Percentiles rank a stretch among this genome's conserved stretches.
Conservation (phyloP, 441 rosid species). For the Erysimum cheiri region DNA sequence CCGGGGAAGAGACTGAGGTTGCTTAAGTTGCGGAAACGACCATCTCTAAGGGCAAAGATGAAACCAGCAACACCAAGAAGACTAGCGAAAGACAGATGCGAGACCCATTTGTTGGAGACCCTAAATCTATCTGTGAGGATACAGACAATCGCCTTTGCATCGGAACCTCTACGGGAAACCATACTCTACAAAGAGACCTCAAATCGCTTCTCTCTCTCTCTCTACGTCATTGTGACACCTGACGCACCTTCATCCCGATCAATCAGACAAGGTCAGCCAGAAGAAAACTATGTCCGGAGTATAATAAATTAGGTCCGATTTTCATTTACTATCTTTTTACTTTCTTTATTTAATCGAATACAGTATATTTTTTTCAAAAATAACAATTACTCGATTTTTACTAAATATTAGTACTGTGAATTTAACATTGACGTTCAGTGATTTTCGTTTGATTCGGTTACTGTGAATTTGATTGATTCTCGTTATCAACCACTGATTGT, state of each 20-base stretch:
- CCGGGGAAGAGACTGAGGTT: slow-evolving; percentile 46
- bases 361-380: no score
- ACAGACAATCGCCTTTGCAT: slow-evolving; percentile 34
- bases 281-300: neutral
- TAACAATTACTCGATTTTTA: no score
- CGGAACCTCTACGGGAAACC: slow-evolving; percentile 20
- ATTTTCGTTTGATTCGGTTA: no score
- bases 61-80: slow-evolving; percentile 61
- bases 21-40: slow-evolving; percentile 44
- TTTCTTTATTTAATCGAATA: no score
- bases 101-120: slow-evolving; percentile 10
- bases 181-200: neutral
- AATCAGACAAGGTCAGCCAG: neutral
- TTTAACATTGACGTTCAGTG: no score
- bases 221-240: neutral
- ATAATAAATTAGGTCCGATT: neutral
- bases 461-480: no score
- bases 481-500: no score
- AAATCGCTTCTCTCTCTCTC: neutral
- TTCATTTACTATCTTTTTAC: neutral
- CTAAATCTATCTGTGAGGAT: slow-evolving; percentile 19
- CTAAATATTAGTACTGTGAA: no score
- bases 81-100: slow-evolving; percentile 52
- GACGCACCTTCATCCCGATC: neutral
- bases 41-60: slow-evolving; percentile 53